Base-by-base conservation (phyloP, 352 stramenopile genomes). In the Blastocystis sp. region DNA sequence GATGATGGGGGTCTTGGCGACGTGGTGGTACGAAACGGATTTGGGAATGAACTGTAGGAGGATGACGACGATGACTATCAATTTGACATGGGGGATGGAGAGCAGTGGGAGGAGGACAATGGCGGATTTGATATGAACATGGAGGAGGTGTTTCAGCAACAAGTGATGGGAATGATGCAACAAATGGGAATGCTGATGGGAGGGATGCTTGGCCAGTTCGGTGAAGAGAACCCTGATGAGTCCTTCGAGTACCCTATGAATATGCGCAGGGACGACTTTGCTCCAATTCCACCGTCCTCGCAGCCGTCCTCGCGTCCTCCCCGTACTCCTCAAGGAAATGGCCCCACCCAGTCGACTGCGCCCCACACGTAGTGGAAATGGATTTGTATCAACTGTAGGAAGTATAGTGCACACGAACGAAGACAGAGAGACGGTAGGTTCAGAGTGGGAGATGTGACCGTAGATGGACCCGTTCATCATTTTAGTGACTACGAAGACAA, bases 401-500 rank as follows among this genome's bases (percentile, higher is more conserved):
- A 70, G 17, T n/a, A 70, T 11, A 28, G 11, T 14, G 62, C 62
- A 28, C 34, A 11, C 10, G 62, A 11, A 14, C 11, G 11, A 28
- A 11, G 11, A 28, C n/a, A 70, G 11, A 11, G 62, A 28, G n/a
- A 11, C n/a, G 11, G 11, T 70, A 23, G 10, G 34, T 41, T 11
- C 34, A 21, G 17, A 11, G 7, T 69, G 9, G 9, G 34, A 69
- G 21, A 69, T 7, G 28, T 34, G 28, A 34, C 28, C 28, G 34
- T 69, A 69, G 62, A 41, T 69, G 34, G 7, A 69, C 43, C 23
- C 7, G 52, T 5, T 11, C 65, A 76, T 41, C 10, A 56, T 19
- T 76, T 43, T 41, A 48, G 43, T 59, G 65, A 76, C 19, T 76
- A 28, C n/a, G 65, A 76, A 41, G 65, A 38, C 9, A 76, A 76